phyloP scores from a whole-genome alignment of 2,329 filamentous ascomycete genomes.

The Arachnomyces sp. region DNA sequence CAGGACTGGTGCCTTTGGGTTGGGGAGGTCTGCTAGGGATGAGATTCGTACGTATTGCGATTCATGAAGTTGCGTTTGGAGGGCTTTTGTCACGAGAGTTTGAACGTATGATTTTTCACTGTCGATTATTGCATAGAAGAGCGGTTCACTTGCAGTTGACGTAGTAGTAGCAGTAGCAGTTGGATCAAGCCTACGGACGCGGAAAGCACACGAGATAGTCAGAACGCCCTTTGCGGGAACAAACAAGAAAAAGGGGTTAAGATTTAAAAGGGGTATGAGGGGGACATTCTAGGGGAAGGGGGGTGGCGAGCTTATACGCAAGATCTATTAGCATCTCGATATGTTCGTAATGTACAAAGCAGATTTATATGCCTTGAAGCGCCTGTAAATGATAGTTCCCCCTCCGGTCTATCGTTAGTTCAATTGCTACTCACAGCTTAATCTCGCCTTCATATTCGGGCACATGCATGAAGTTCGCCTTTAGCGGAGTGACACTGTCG shows the following conservation, averaged over 20 bases:
- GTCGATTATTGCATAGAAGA: constrained; percentile 63
- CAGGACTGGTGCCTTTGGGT: constrained; percentile 47
- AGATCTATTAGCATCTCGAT: no score
- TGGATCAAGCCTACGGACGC: constrained; percentile 7
- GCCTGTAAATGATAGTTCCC: constrained; percentile 8
- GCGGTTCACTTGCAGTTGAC: constrained; percentile 8
- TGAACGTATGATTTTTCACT: constrained; percentile 89
- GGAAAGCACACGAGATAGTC: constrained; percentile 1
- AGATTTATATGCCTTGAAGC: constrained; percentile 1
- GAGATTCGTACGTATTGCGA: constrained; percentile 49
- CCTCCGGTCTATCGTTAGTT: constrained; percentile 15
- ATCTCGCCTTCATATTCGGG: constrained; percentile 61
- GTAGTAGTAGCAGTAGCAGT: no score
- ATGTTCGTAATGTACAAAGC: no score
- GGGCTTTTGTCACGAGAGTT: constrained; percentile 67
- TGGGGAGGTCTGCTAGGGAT: constrained; percentile 40
- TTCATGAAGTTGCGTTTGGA: constrained; percentile 53
- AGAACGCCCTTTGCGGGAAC: constrained; percentile 6
- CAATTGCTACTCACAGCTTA: constrained; percentile 62
- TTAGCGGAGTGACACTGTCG: constrained; percentile 73
- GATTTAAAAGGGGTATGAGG: no score
- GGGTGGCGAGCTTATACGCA: not conserved
- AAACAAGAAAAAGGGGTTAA: not conserved
- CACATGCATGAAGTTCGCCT: constrained; percentile 84
- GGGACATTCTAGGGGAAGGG: not conserved